Base-by-base conservation (phyloP, 139 green algal genomes). In the Tetraselmis striata region DNA sequence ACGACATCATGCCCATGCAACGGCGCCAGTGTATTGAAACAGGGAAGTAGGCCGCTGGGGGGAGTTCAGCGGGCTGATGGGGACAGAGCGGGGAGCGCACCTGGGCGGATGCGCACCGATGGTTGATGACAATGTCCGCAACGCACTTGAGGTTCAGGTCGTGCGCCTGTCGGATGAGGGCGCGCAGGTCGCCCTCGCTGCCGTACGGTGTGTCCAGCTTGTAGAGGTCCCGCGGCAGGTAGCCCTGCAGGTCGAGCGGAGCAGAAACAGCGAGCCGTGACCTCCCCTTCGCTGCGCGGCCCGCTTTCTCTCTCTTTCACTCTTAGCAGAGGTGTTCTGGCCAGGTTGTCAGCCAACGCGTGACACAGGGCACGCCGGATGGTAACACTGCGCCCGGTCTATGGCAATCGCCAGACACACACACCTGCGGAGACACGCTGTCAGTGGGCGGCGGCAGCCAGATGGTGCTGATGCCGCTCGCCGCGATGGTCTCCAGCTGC, bases 61-160 rank as follows among this genome's bases (percentile, higher is more conserved):
- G n/a, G n/a, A n/a, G n/a, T n/a, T n/a, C n/a, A n/a, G n/a, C n/a
- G n/a, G n/a, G n/a, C n/a, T n/a, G n/a, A n/a, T n/a, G 74, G 59
- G 27, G 29, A 29, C 24, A 59, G 30, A 26, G 79, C 28, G 24
- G 29, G 59, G 1, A 2, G 26, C 28, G 18, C 76, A 87, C 87
- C 82, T 93, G 89, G 29, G 79, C 81, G 79, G 92, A 86, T 11
- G 93, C 94, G 84, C 93, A 98, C 77, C 95, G 87, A 85, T 98
- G 95, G 87, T 98, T 98, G 87, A 98, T 96, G 28, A 98, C 95
- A 59, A 98, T 97, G 89, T 99, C 95, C 22, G 94, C 95, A 1
- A 98, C 89, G 77, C 89, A 88, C 77, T 96, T 98, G 81, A 98
- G 88, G 80, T 88, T 87, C 80, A 94, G 75, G 25, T 95, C 88